Evolutionary conservation across 768 basidiomycete species (phyloP), one percentile per base, ranked within the genome.

Genomic region (Holtermanniella nyarrowii): DNA sequence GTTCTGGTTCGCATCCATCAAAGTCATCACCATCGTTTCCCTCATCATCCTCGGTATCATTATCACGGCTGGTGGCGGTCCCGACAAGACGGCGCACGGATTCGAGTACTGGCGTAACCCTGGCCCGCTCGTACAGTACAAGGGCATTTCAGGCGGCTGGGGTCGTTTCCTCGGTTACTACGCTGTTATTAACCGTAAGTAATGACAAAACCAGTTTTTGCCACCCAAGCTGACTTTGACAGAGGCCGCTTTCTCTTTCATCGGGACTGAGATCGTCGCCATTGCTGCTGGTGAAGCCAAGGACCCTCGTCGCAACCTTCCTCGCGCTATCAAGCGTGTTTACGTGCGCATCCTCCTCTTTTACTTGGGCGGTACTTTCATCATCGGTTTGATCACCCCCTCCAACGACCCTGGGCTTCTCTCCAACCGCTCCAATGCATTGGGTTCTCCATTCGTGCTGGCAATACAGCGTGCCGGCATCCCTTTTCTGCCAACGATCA

Each of bases 1-100:
- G 70, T 91, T 91, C 64, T 76, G 82, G 45, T 90, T 90, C 66
- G 86, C 86, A 77, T 87, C 85, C 5, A 87, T 93, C 74, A 91
- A 91, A 71, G 85, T 93, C n/a, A 71, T 91, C 55, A 64, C 70
- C 52, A 66, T 73, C 50, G 52, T 63, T 44, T 69, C 69, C 31
- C 57, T 73, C n/a, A 76, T 79, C 62, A 77, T 80, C 58, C 70
- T 77, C 55, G 78, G 76, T 26, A 77, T 89, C 65, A 75, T 91
- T 26, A 74, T 93, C 56, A 87, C 89, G 66, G 81, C 88, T 40
- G 91, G 91, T 56, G 89, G 88, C 52, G 90, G 86, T 2, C 89
- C 88, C 5, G 72, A 79, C 60, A 83, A 85, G 62, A 53, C 58
- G 12, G 53, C 56, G 3, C 62, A 64, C 55, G 74, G 73, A 0